Evolutionary conservation across 495 filamentous ascomycete genomes (phyloP).

Genomic region (Cladorrhinum samala): DNA sequence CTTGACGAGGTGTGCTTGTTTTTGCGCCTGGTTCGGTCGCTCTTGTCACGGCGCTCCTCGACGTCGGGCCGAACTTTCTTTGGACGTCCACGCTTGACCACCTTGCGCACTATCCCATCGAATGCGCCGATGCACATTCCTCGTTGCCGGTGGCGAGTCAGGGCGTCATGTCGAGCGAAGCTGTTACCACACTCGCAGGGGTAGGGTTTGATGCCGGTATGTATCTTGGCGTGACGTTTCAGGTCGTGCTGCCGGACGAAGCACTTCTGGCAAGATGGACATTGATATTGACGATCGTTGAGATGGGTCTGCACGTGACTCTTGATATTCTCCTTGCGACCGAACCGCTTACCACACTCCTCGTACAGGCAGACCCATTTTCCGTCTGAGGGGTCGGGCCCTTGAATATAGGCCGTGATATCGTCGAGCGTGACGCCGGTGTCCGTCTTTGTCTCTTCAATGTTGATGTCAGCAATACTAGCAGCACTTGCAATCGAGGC

Average conservation of each 20-base stretch:
- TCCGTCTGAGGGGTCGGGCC: conserved; percentile 64
- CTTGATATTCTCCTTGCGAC: conserved; percentile 94
- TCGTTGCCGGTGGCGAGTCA: conserved; percentile 88
- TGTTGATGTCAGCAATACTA: conserved; percentile 51
- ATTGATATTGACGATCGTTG: conserved; percentile 87
- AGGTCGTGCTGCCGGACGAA: conserved; percentile 96
- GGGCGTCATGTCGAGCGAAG: conserved; percentile 88
- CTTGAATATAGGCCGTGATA: conserved; percentile 76
- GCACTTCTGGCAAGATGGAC: conserved; percentile 81
- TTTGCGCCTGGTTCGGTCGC: conserved; percentile 47
- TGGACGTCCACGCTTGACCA: conserved; percentile 44
- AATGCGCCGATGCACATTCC: conserved; percentile 93
- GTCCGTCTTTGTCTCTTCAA: conserved; percentile 48
- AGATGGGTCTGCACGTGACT: conserved; percentile 97
- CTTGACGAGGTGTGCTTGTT: conserved; percentile 41
- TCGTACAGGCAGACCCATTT: conserved; percentile 85
- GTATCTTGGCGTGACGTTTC: conserved; percentile 94
- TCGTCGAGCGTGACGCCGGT: conserved; percentile 85
- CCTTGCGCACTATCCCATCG: conserved; percentile 66
- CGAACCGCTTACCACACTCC: conserved; percentile 77
- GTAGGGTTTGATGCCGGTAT: conserved; percentile 88
- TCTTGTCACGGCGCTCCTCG: conserved; percentile 63
- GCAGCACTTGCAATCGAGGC: conserved; percentile 45
- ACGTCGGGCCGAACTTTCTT: conserved; percentile 44
- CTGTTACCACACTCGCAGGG: conserved; percentile 83